A percentile compares a stretch with the other conserved stretches of the same genome.
Evolutionary conservation across 495 filamentous ascomycete genomes (phyloP).

Genomic region (Lophiotrema nucula): DNA sequence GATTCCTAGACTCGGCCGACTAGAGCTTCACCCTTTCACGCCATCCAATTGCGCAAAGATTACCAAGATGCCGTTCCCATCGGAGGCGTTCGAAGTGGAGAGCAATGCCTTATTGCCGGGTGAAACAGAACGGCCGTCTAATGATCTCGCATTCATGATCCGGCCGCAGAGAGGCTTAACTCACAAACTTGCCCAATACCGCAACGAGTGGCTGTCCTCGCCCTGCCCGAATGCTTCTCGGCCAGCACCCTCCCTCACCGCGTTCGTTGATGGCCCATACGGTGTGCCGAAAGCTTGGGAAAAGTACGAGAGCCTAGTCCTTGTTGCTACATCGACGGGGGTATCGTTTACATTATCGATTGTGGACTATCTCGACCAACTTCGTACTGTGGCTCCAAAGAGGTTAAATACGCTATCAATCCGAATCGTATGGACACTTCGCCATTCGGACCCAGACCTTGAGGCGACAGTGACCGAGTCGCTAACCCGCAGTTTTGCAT

Average conservation of each 20-base stretch:
- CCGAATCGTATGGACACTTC: conserved; percentile 9
- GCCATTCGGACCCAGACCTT: conserved; percentile 13
- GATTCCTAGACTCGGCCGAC: conserved; percentile 26
- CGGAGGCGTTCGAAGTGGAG: conserved; percentile 8
- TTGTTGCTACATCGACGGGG: conserved; percentile 24
- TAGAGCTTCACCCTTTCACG: conserved; percentile 39
- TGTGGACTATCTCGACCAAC: conserved; percentile 12
- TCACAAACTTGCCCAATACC: conserved; percentile 1
- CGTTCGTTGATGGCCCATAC: conserved; percentile 23
- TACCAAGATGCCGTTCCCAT: not conserved
- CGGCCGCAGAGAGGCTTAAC: conserved; percentile 12
- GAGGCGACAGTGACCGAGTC: conserved; percentile 6
- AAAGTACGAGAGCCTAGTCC: conserved; percentile 14
- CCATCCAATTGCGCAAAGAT: conserved; percentile 10
- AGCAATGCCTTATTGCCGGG: not conserved
- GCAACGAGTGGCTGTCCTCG: conserved; percentile 7
- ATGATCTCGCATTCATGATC: conserved; percentile 17
- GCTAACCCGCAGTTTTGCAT: not conserved
- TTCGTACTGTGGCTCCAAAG: not conserved
- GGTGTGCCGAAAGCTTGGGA: conserved; percentile 14
- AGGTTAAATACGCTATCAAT: not conserved
- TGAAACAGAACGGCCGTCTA: not conserved
- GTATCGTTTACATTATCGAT: conserved; percentile 23
- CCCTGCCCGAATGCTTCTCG: conserved; percentile 17
- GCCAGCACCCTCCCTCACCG: conserved; percentile 7